Evolutionary conservation across 2,329 filamentous ascomycete genomes (phyloP).

Genomic region (Sphaerulina vaccinii): DNA sequence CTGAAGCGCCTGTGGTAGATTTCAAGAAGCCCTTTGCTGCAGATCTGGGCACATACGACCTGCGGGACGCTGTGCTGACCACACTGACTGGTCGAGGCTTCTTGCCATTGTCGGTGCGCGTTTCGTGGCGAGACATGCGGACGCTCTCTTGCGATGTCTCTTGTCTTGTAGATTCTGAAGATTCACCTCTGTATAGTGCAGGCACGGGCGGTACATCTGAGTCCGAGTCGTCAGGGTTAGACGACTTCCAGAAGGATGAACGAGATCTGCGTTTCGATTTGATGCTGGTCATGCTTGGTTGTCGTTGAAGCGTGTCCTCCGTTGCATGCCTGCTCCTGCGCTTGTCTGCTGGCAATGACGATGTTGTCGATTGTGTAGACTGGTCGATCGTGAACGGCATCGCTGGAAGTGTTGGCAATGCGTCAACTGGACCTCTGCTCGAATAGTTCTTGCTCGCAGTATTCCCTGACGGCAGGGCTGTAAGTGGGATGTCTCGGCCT

Average conservation of each 20-base stretch:
- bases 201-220: slow-evolving; percentile 25
- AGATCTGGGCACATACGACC: slow-evolving; percentile 26
- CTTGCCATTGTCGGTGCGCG: slow-evolving; percentile 2
- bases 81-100: slow-evolving; percentile 25
- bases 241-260: slow-evolving; percentile 25
- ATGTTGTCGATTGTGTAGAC: slow-evolving; percentile 16
- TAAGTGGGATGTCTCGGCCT: slow-evolving; percentile 4
- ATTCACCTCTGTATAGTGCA: slow-evolving; percentile 18
- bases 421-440: slow-evolving; percentile 9
- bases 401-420: slow-evolving; percentile 20
- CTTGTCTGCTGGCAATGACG: slow-evolving; percentile 19
- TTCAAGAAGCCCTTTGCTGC: slow-evolving; percentile 30
- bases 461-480: background rate
- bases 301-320: slow-evolving; percentile 12
- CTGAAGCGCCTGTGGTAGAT: slow-evolving; percentile 26
- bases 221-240: slow-evolving; percentile 27
- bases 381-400: slow-evolving; percentile 17
- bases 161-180: slow-evolving; percentile 17
- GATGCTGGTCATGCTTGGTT: slow-evolving; percentile 15
- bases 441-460: background rate
- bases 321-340: slow-evolving; percentile 19
- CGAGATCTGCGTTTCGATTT: slow-evolving; percentile 18
- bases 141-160: slow-evolving; percentile 10
- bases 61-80: slow-evolving; percentile 22
- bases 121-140: background rate